A percentile compares a stretch with the other conserved stretches of the same genome.
Conservation (phyloP, 441 rosid genomes). For the Hura crepitans region DNA sequence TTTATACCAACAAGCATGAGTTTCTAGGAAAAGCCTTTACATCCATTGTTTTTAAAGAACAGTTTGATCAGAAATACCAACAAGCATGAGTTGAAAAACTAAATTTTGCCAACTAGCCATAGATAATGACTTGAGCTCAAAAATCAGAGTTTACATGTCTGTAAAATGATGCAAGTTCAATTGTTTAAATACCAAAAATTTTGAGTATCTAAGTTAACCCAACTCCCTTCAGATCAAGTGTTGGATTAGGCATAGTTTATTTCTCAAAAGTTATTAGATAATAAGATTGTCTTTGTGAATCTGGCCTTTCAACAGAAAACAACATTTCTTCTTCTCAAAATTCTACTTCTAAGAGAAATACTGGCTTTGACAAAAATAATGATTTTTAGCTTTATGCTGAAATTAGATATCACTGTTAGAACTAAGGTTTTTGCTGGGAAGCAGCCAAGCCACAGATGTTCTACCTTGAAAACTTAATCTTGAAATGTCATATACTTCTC, state of each 20-base stretch:
- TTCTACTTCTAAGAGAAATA: neutral
- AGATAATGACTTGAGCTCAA: neutral
- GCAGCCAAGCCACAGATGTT: neutral
- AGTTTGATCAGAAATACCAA: too few species aligned
- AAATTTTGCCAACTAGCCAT: too few species aligned
- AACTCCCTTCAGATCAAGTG: neutral
- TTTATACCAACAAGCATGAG: neutral
- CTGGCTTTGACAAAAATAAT: neutral
- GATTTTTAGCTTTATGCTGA: neutral
- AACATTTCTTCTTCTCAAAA: neutral
- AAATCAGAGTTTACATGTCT: neutral
- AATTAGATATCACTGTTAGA: neutral
- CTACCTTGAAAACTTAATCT: neutral
- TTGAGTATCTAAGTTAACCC: neutral
- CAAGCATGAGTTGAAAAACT: too few species aligned
- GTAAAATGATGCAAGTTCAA: neutral
- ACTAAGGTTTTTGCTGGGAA: neutral
- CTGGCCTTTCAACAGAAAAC: neutral
- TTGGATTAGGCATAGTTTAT: neutral
- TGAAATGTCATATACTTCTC: neutral
- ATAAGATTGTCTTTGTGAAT: neutral
- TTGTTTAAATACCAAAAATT: conserved; percentile 3
- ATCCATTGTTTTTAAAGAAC: neutral
- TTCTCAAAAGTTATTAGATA: neutral
- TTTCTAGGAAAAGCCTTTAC: neutral